These are phyloP conservation scores for Calonectria hongkongensis DNA, from an alignment of 2,329 filamentous ascomycete species.

Conservation along the genomic window DNA sequence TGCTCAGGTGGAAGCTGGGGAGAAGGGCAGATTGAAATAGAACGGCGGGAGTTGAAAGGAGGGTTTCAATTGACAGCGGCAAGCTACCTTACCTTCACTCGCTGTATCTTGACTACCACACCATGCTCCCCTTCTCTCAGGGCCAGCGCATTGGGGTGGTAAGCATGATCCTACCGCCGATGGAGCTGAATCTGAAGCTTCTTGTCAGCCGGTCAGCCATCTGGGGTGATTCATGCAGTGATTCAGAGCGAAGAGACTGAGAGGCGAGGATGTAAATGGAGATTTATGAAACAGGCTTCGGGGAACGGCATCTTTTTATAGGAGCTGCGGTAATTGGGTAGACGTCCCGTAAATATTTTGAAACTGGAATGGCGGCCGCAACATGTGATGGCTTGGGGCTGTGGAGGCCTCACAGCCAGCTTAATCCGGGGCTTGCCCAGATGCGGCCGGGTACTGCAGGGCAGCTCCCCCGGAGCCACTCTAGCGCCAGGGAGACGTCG, in stretches of 20 bases:
- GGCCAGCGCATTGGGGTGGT: too few species aligned
- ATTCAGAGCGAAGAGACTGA: too few species aligned
- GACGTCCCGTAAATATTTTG: background rate
- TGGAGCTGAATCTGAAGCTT: background rate
- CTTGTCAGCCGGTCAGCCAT: too few species aligned
- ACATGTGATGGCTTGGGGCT: conserved; percentile 6
- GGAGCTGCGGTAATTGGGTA: background rate
- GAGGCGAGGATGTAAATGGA: too few species aligned
- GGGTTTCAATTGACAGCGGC: background rate
- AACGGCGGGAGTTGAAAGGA: background rate
- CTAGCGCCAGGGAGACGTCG: background rate
- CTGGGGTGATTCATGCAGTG: background rate
- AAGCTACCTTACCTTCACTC: background rate
- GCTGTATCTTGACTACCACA: background rate
- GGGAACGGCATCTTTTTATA: background rate
- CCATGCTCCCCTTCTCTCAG: background rate
- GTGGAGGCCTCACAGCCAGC: conserved; percentile 20
- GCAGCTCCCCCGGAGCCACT: background rate
- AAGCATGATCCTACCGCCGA: background rate
- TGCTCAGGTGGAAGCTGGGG: background rate
- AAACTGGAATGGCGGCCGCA: background rate
- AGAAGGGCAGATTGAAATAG: background rate
- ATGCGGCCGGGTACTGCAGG: conserved; percentile 15
- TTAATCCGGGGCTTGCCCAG: background rate
- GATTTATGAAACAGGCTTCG: too few species aligned